A percentile compares a stretch with the other conserved stretches of the same genome.
phyloP scores from a whole-genome alignment of 2,329 filamentous ascomycete species.

The Gnomoniopsis sp. region DNA sequence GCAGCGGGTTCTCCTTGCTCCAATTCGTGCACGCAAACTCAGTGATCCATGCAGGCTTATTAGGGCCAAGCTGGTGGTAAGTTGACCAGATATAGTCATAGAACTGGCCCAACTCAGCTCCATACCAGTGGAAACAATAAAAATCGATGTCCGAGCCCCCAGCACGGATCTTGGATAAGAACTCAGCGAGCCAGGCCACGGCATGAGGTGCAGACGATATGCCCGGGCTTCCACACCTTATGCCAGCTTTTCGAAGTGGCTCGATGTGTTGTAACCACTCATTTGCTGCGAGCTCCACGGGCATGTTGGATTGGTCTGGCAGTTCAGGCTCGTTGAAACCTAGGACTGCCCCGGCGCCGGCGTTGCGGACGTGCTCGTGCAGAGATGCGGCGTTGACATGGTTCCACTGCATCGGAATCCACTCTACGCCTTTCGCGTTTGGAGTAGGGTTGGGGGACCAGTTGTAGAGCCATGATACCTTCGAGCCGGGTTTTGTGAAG shows the following conservation, averaged over 20 bases:
- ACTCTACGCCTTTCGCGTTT: constrained; percentile 13
- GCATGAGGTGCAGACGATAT: constrained; percentile 22
- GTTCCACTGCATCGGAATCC: constrained; percentile 25
- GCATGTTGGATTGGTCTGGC: constrained; percentile 22
- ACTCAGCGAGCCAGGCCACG: constrained; percentile 20
- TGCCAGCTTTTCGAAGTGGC: constrained; percentile 13
- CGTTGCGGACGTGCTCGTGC: constrained; percentile 3
- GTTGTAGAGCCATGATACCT: constrained; percentile 23
- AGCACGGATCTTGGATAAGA: constrained; percentile 17
- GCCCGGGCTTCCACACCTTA: constrained; percentile 21
- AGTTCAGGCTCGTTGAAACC: constrained; percentile 25
- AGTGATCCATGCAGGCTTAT: constrained; percentile 22
- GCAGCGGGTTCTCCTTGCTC: constrained; percentile 19
- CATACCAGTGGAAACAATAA: constrained; percentile 24
- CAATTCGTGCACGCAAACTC: constrained; percentile 24
- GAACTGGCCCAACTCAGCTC: constrained; percentile 20
- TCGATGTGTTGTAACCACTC: constrained; percentile 22
- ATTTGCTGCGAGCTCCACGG: constrained; percentile 17
- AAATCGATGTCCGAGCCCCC: constrained; percentile 21
- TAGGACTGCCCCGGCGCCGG: constrained; percentile 8
- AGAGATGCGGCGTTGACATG: constrained; percentile 22
- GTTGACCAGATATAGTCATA: constrained; percentile 24
- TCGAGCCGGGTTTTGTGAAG: constrained; percentile 26
- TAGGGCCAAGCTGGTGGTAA: constrained; percentile 22
- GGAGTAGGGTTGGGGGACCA: constrained; percentile 22